Evolutionary conservation across 768 basidiomycete genomes (phyloP).

Genomic region (Daedalea quercina): DNA sequence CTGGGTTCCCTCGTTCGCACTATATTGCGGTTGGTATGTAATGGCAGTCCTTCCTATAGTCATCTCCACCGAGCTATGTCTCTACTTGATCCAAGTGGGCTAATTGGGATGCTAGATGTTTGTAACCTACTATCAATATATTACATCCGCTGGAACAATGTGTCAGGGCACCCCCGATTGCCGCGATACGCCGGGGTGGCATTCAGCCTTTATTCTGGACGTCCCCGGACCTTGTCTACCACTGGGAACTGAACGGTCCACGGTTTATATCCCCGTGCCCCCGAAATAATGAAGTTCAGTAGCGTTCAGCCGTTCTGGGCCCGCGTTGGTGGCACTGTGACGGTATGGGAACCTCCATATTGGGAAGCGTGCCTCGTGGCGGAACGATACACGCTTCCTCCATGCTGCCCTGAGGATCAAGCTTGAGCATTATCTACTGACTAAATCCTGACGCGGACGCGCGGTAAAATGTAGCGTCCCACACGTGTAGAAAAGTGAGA

Average conservation of each 20-base stretch:
- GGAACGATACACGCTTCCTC: conserved; percentile 19
- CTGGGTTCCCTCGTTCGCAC: too few species aligned
- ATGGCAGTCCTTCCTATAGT: too few species aligned
- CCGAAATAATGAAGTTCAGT: too few species aligned
- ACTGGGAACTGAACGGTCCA: too few species aligned
- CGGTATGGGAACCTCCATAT: not conserved
- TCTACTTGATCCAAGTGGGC: not conserved
- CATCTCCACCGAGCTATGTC: too few species aligned
- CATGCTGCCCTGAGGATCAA: conserved; percentile 9
- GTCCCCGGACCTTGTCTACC: too few species aligned
- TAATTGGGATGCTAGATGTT: not conserved
- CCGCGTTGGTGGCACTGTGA: not conserved
- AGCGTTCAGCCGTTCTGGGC: not conserved
- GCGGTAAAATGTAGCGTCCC: conserved; percentile 8
- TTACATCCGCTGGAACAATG: not conserved
- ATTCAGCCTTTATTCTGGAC: too few species aligned
- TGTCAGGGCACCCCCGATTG: not conserved
- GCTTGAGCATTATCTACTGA: conserved; percentile 7
- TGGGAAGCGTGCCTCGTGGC: conserved; percentile 1
- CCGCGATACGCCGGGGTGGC: too few species aligned
- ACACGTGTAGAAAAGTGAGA: conserved; percentile 13
- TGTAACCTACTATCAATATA: not conserved
- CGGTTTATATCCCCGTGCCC: too few species aligned
- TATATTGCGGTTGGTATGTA: too few species aligned
- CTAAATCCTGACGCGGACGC: conserved; percentile 17